Evolutionary conservation across 2,329 filamentous ascomycete genomes (phyloP), one percentile per base, ranked within the genome.

Genomic region (Neocucurbitaria cava): DNA sequence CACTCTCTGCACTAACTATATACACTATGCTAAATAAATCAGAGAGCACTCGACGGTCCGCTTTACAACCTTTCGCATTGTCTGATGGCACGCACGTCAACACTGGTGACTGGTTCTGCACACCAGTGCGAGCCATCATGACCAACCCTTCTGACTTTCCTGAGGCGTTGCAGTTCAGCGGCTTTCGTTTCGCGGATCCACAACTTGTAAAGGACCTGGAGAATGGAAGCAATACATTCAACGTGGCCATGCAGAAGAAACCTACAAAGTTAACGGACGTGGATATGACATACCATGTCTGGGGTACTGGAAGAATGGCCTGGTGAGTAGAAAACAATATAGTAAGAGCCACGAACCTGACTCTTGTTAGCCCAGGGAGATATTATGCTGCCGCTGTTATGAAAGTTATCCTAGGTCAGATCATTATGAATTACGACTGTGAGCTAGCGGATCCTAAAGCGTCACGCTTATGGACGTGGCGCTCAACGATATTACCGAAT

Each of bases 151-250:
- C 24, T 11, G 31, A 59, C n/a, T 66, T 40, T 28, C 52, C 61
- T 3, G 26, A 54, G 28, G 38, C 63, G 8, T 47, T 54, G 1
- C 44, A 52, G 10, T 66, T 66, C 44, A 58, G 59, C 18, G 63
- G 63, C 24, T 66, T 66, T 55, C 59, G 63, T 13, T 61, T 61
- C 36, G 57, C 56, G 1, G 49, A 61, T 46, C 59, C 61, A 13
- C 36, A 36, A 4, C 50, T 59, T 0, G 44, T 59, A 2, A 46
- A 49, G 21, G 44, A 33, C 46, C 46, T 15, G 13, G 11, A 11
- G 8, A 31, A 31, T 31, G 11, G 9, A 10, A 31, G 1, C 5
- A 35, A 35, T 6, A 46, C 17, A 3, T 48, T 49, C 20, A 44
- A 49, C 24, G 41, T 44, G 6, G 40, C 53, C 8, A 30, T 56